Evolutionary conservation across 1,284 basidiomycete species (phyloP), one percentile per base, ranked within the genome.

Genomic region (Pseudozyma hubeiensis): DNA sequence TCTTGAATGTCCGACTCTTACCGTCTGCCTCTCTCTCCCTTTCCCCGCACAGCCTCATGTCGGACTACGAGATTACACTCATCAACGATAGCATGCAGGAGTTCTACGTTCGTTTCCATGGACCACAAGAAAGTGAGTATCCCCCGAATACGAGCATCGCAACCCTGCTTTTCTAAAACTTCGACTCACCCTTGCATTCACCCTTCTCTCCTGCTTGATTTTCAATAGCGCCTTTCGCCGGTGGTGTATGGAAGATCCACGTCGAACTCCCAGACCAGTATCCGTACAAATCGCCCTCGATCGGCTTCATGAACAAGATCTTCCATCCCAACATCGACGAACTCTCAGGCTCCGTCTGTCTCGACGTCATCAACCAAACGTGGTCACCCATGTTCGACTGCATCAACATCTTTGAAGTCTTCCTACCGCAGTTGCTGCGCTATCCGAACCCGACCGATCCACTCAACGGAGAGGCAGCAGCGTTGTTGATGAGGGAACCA

Each of bases 221-320:
- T 13, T 13, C 10, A 7, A 0, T 7, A 98, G 96, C 96, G 46
- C 96, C 95, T 0, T 99, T 98, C 82, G 90, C 92, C 30, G 92
- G 93, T 51, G 96, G 97, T 45, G 92, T 95, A 47, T 99, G 96
- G 96, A 97, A 96, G 89, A 95, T 99, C 67, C 97, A 98, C 81
- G 97, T 99, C 64, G 97, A 99, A 84, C 88, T 99, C n/a, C 96
- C 97, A 5, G 94, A 98, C 81, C 93, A 97, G 85, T 99, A 99
- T 84, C 97, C 96, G 1, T 99, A 92, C 90, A 99, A 99, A 86
- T 96, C 93, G 35, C 96, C 97, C 3, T 96, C 93, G 81, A 99
- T 99, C 79, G 96, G 96, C 1, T 99, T 99, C 86, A 96, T 97
- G 93, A 99, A 99, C 90, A 97, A 97, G 91, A 98, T 99, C 84